Evolutionary conservation across 176 grass and related monocot species (phyloP).

Genomic region (barley (Hordeum vulgare)): MorexV3_pseudomolecules_assembly NC_058520.1:48836846-48837345

Average conservation of each 20-base stretch:
- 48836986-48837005: slow-evolving; percentile 70
- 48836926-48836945: not conserved
- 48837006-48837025: slow-evolving; percentile 78
- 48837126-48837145: not conserved
- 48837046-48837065: slow-evolving; percentile 91
- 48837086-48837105: slow-evolving; percentile 89
- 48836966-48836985: slow-evolving; percentile 22
- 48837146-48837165: not conserved
- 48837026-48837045: slow-evolving; percentile 62
- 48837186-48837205: not conserved
- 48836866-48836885: not conserved
- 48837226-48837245: not conserved
- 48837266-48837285: not conserved
- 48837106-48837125: not conserved
- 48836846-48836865: not conserved
- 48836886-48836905: not conserved
- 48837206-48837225: not conserved
- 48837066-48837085: slow-evolving; percentile 96
- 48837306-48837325: slow-evolving; percentile 66
- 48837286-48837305: not conserved
- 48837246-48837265: not conserved
- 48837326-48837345: slow-evolving; percentile 97
- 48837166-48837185: not conserved
- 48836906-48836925: slow-evolving; percentile 3
- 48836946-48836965: not conserved